Base-by-base conservation (phyloP, 1,284 basidiomycete genomes). In the Puccinia coronata region DNA sequence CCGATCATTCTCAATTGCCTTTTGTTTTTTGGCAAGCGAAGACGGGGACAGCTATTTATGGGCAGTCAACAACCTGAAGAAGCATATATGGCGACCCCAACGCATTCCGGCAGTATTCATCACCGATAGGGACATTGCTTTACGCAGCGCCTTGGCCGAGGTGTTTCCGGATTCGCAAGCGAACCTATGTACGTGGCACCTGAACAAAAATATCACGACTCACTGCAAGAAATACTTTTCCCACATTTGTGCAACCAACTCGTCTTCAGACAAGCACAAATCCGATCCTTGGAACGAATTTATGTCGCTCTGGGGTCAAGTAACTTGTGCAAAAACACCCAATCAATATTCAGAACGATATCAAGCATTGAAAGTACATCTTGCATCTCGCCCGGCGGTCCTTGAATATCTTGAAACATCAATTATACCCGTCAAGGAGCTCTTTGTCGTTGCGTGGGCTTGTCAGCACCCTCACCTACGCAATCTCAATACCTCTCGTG, bases 61-160 rank as follows among this genome's bases (percentile, higher is more conserved):
- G n/a, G n/a, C n/a, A n/a, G n/a, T n/a, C n/a, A n/a, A n/a, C n/a
- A n/a, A n/a, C n/a, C n/a, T n/a, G n/a, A n/a, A n/a, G n/a, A n/a
- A n/a, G n/a, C n/a, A n/a, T n/a, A n/a, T n/a, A n/a, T n/a, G n/a
- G n/a, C n/a, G 51, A n/a, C 65, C 65, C n/a, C 65, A 41, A 41
- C 36, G 65, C 8, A 20, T 69, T 25, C 65, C 65, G 36, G 36
- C 14, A 34, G 65, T 69, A 6, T 43, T 69, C 25, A 25, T 69
- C n/a, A 69, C 65, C n/a, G n/a, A 69, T 69, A 43, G 59, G 34
- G 59, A 63, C 25, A 28, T 28, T 20, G 59, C 59, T 16, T 25
- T 63, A 34, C 5, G 34, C 11, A 63, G 34, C 8, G 25, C 25
- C 34, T 63, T 63, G 59, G 25, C 3, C 6, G 34, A 9, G 8